phyloP scores from a whole-genome alignment of 768 basidiomycete species.

The Phaeotremella fagi region DNA sequence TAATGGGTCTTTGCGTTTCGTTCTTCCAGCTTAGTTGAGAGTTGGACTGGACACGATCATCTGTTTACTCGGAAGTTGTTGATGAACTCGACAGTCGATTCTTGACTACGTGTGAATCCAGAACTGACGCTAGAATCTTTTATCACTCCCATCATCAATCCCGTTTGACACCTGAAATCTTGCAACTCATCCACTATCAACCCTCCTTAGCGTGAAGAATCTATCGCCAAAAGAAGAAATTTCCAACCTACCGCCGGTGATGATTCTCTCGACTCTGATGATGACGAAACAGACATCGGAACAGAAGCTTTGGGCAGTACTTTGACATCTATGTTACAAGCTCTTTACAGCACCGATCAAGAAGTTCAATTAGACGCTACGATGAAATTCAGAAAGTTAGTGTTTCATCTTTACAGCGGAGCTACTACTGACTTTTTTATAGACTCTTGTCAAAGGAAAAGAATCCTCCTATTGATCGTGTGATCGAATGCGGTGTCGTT shows the following conservation, averaged over 20 bases:
- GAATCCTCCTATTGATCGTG: conserved; percentile 97
- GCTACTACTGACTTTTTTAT: background rate
- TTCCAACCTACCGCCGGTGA: conserved; percentile 67
- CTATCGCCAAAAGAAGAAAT: conserved; percentile 95
- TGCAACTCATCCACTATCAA: too few species aligned
- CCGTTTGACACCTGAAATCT: too few species aligned
- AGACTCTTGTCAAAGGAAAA: conserved; percentile 93
- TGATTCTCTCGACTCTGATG: conserved; percentile 70
- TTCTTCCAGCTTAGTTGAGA: too few species aligned
- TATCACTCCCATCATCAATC: too few species aligned
- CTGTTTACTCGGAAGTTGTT: too few species aligned
- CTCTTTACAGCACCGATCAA: conserved; percentile 84
- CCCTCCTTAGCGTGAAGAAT: conserved; percentile 89
- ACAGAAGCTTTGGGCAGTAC: conserved; percentile 69
- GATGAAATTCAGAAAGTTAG: conserved; percentile 87
- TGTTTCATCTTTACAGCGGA: background rate
- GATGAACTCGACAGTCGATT: too few species aligned
- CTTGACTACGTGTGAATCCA: too few species aligned
- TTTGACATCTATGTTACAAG: conserved; percentile 67
- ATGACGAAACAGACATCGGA: conserved; percentile 61
- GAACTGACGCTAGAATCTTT: too few species aligned
- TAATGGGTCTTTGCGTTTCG: background rate
- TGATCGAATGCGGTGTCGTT: conserved; percentile 91
- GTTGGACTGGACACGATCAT: too few species aligned
- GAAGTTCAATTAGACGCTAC: conserved; percentile 94